Base-by-base conservation (phyloP, 805 yeast genomes). In the Saccharomycopsis selenospora region DNA sequence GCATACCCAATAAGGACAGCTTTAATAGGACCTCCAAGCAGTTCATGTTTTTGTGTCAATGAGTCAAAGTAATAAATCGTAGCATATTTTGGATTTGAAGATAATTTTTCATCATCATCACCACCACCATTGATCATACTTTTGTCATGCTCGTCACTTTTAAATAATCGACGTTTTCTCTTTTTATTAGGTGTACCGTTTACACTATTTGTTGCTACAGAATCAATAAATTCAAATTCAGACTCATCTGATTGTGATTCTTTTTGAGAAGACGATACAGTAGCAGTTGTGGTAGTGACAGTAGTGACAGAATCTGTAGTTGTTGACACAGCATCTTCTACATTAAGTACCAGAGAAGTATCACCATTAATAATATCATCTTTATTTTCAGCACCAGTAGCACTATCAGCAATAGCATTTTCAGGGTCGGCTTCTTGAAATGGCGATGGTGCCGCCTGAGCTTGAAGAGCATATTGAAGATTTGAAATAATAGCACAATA, bases 21-120 rank as follows among this genome's bases (percentile, higher is more conserved):
- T 45, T 75, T 76, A 22, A 85, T 65, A 0, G 86, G 82, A 2
- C 60, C 62, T 23, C 66, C 63, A 4, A 83, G 70, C 41, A 72
- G 72, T 4, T 69, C 61, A 53, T 84, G 87, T 28, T 68, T 71
- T 55, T 75, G 80, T 36, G 77, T 70, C 36, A 91, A 66, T 0
- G 98, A 91, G 62, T 91, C 98, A 55, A 90, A 73, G 2, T 87
- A 74, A 52, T 72, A 72, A 43, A 82, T 69, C 57, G 74, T 68
- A 23, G 71, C 65, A 59, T 66, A 30, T 47, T 42, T 48, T 36
- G 48, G 30, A 45, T 14, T 3, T 3, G 45, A 18, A 6, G 29
- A 20, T 27, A 14, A 18, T 8, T 24, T 23, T 17, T 20, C 45
- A n/a, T 27, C 22, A 4, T 30, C 22, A 13, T 44, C n/a, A 13